Evolutionary conservation across 2,329 filamentous ascomycete genomes (phyloP).

Genomic region (Elsinoe perseae): DNA sequence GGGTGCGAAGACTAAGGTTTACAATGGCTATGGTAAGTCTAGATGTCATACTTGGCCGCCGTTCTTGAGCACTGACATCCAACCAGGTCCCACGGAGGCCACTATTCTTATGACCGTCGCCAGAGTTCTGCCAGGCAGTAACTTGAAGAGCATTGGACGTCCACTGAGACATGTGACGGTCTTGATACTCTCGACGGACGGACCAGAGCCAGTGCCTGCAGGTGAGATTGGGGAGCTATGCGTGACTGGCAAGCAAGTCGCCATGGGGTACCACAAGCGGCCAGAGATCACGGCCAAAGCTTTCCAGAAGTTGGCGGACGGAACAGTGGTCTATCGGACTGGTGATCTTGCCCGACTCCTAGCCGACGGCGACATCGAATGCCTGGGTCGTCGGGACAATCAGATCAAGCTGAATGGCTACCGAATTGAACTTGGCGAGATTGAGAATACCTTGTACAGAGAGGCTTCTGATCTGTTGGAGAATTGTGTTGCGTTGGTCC

Average conservation of each 20-base stretch:
- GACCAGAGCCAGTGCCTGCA: neutral
- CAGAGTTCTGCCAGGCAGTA: neutral
- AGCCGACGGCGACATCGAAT: conserved; percentile 61
- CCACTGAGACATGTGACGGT: neutral
- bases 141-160: neutral
- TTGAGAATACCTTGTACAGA: conserved; percentile 15
- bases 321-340: neutral
- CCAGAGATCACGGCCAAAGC: neutral
- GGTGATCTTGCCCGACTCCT: conserved; percentile 57
- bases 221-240: neutral
- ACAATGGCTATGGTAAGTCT: neutral
- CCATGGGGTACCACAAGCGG: conserved; percentile 8
- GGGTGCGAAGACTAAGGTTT: neutral
- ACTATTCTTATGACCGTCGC: neutral
- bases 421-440: conserved; percentile 22
- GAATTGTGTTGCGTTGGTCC: neutral
- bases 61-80: neutral
- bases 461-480: neutral
- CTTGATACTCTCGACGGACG: neutral
- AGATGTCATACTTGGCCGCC: neutral
- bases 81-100: neutral
- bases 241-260: neutral
- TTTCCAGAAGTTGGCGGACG: neutral
- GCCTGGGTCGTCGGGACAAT: conserved; percentile 48
- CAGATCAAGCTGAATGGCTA: conserved; percentile 23